Evolutionary conservation across 805 yeast genomes (phyloP).

Genomic region (Yarrowia sp.): DNA sequence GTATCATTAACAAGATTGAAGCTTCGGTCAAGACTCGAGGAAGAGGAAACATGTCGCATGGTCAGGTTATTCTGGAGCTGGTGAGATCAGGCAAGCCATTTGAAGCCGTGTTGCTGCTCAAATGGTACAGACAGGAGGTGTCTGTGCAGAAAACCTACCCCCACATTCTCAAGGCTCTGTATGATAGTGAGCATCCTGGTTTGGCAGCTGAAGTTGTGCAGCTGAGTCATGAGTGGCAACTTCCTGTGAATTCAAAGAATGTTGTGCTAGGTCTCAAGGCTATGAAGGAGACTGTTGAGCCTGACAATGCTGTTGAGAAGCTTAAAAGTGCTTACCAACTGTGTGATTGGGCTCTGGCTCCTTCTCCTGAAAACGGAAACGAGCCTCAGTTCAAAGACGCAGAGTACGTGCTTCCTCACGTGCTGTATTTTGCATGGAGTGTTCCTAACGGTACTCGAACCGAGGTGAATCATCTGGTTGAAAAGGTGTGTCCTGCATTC

Average conservation of each 20-base stretch:
- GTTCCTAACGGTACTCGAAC: neutral
- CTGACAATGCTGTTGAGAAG: neutral
- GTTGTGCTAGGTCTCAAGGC: neutral
- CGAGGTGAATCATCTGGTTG: conserved; percentile 1
- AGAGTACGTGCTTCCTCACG: neutral
- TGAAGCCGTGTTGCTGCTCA: conserved; percentile 7
- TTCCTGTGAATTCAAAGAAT: neutral
- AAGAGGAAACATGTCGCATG: conserved; percentile 12
- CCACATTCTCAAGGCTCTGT: neutral
- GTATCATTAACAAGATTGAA: neutral
- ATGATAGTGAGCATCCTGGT: neutral
- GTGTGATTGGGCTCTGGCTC: conserved; percentile 23
- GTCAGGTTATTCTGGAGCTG: conserved; percentile 2
- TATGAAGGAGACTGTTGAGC: neutral
- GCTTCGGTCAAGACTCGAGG: conserved; percentile 3
- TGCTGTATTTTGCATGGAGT: conserved; percentile 15
- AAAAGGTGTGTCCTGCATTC: conserved; percentile 12
- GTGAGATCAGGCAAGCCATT: neutral
- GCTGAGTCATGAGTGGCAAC: neutral
- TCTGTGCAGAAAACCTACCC: neutral
- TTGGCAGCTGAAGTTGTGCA: neutral
- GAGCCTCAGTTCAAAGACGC: conserved; percentile 20
- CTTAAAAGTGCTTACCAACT: conserved; percentile 12
- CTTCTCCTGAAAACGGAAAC: conserved; percentile 9
- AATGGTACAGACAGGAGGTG: conserved; percentile 1